Percentiles rank a stretch among this genome's conserved stretches.
Evolutionary conservation across 495 filamentous ascomycete species (phyloP).

Genomic region (Xylaria flabelliformis): DNA sequence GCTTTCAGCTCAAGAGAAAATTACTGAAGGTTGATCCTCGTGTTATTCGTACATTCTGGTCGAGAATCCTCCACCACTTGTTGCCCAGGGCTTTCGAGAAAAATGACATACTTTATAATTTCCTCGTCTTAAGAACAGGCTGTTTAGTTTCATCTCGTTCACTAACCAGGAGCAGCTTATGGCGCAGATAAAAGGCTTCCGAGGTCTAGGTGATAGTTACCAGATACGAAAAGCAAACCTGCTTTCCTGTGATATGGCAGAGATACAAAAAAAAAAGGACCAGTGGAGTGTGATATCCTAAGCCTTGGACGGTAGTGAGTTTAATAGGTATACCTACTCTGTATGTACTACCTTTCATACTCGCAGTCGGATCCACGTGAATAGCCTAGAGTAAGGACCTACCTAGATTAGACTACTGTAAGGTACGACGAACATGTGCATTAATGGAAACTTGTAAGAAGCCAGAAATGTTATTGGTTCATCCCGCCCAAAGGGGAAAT

Average conservation of each 20-base stretch:
- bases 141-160: neutral
- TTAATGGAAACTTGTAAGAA: neutral
- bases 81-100: neutral
- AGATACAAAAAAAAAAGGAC: neutral
- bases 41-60: neutral
- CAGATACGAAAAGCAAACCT: neutral
- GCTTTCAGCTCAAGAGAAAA: neutral
- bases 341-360: neutral
- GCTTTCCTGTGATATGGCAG: neutral
- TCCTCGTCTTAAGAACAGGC: neutral
- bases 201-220: neutral
- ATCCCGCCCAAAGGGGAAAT: constrained; percentile 27
- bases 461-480: constrained; percentile 15
- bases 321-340: too few species aligned
- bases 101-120: neutral
- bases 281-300: neutral
- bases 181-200: neutral
- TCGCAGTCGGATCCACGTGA: neutral
- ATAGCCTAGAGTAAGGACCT: neutral
- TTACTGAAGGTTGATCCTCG: neutral
- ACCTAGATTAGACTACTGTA: neutral
- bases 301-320: neutral
- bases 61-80: neutral
- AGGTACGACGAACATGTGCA: neutral
- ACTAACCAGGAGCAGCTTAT: neutral